A percentile compares a stretch with the other conserved stretches of the same genome.
phyloP scores from a whole-genome alignment of 768 basidiomycete genomes.

The Lactarius hengduanensis region DNA sequence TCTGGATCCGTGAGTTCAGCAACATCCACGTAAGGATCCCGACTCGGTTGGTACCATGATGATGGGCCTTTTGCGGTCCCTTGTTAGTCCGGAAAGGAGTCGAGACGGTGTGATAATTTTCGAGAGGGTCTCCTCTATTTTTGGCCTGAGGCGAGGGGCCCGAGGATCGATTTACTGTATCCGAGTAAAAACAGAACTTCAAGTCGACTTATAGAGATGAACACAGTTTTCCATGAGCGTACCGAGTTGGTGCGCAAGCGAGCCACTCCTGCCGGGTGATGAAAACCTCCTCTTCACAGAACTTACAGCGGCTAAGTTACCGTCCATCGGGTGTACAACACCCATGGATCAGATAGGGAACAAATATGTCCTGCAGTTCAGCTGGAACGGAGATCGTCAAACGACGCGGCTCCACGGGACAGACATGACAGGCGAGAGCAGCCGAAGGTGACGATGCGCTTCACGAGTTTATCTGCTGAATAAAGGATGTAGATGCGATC shows the following conservation, averaged over 20 bases:
- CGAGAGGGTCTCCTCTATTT: not conserved
- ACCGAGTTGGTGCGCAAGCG: not conserved
- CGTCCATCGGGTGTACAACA: not conserved
- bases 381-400: not conserved
- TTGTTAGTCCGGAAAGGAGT: not conserved
- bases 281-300: not conserved
- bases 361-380: not conserved
- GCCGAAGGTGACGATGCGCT: not conserved
- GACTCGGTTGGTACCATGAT: not conserved
- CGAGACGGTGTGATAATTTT: not conserved
- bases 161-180: not conserved
- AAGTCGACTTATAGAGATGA: not conserved
- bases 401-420: constrained; percentile 6
- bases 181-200: not conserved
- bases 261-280: not conserved
- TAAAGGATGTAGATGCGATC: not conserved
- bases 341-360: not conserved
- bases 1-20: not conserved
- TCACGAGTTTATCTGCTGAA: not conserved
- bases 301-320: not conserved
- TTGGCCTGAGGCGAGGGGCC: not conserved
- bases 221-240: not conserved
- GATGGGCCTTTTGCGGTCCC: not conserved
- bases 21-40: not conserved
- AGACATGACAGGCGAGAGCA: not conserved